Base-by-base conservation (phyloP, 306 rosid genomes). In the Ormosia semicastrata region DNA sequence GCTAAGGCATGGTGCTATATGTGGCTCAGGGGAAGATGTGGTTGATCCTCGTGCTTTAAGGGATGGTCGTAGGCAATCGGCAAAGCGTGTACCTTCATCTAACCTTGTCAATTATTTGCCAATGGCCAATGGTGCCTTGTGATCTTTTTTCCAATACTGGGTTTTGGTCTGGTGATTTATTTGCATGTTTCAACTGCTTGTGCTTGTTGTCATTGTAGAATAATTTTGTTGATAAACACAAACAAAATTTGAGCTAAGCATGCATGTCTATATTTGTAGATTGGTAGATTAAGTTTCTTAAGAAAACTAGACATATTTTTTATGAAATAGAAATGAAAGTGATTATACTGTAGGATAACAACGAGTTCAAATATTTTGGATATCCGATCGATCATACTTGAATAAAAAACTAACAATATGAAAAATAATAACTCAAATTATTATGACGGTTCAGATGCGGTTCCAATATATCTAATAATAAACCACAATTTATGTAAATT, bases 11-110 rank as follows among this genome's bases (percentile, higher is more conserved):
- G 89, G 79, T 17, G 87, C 8, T 43, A 50, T 86, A 0, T 93
- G 98, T 60, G 87, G 98, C 4, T 62, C 89, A n/a, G 81, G 75
- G 40, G 84, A 84, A 67, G 94, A 89, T 71, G 97, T 85, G 76
- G 74, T 88, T 81, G 84, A 79, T 84, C 79, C 80, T 5, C 17
- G 15, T 12, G 47, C 76, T 70, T 10, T 62, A 2, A 62, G 69
- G 56, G 59, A 12, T 60, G 39, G 9, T 3, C 56, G 2, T 53
- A 33, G 52, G 10, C 17, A n/a, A 39, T 74, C 75, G 14, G 17
- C 86, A 80, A 86, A 79, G 66, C 37, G 18, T 46, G 62, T 75
- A 2, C 59, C 29, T 10, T 68, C 44, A 1, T 47, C 49, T 76
- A 72, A n/a, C n/a, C n/a, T n/a, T n/a, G n/a, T n/a, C n/a, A n/a